phyloP scores from a whole-genome alignment of 495 filamentous ascomycete genomes.

The Tuber borchii region DNA sequence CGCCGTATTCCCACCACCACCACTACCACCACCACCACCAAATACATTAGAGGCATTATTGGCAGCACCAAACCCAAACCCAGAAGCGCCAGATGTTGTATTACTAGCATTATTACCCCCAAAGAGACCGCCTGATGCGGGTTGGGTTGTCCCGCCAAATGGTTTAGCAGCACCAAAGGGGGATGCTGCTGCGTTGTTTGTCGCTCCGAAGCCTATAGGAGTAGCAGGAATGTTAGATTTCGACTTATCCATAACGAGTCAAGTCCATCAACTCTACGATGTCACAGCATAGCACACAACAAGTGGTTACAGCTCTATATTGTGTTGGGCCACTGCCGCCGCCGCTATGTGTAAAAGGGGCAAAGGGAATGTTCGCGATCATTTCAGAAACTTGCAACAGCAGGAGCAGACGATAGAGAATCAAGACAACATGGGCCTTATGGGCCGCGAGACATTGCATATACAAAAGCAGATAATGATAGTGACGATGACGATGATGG shows the following conservation, averaged over 20 bases:
- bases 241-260: constrained; percentile 23
- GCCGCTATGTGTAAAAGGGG: constrained; percentile 1
- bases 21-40: constrained; percentile 39
- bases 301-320: constrained; percentile 16
- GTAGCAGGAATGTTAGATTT: constrained; percentile 34
- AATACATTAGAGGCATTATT: constrained; percentile 39
- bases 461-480: constrained; percentile 32
- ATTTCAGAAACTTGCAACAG: constrained; percentile 28
- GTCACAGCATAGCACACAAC: constrained; percentile 23
- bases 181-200: constrained; percentile 36
- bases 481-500: constrained; percentile 34
- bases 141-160: constrained; percentile 44
- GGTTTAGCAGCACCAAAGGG: constrained; percentile 45
- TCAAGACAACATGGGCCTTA: constrained; percentile 15
- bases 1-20: constrained; percentile 38
- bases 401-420: constrained; percentile 20
- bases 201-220: constrained; percentile 51
- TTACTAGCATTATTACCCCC: constrained; percentile 45
- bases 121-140: constrained; percentile 47
- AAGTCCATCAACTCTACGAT: constrained; percentile 28
- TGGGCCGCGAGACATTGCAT: constrained; percentile 25
- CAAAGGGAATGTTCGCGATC: constrained; percentile 19
- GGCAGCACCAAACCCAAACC: constrained; percentile 47
- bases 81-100: constrained; percentile 49
- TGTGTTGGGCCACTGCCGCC: constrained; percentile 20